Base-by-base conservation (phyloP, 2,329 filamentous ascomycete species). In the Neobulgaria alba region DNA sequence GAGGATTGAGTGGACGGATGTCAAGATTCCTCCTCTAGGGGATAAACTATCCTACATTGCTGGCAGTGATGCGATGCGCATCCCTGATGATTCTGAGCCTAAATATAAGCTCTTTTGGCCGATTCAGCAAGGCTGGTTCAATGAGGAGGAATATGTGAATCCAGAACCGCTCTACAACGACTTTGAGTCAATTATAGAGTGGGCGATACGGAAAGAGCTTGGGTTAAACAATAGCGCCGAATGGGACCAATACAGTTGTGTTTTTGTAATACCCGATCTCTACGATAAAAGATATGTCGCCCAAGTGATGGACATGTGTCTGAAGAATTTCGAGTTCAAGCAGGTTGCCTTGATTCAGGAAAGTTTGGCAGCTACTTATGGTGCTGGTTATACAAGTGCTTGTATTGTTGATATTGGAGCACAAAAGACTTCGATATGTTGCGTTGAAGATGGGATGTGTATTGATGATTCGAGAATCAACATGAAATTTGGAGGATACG, bases 351-450 rank as follows among this genome's bases (percentile, higher is more conserved):
- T 98, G 58, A 88, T 96, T 44, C 92, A 98, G 61, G 92, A 98
- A 65, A 94, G 88, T 57, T 77, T 96, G 57, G 89, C 90, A 0
- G 90, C 89, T 3, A 92, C 88, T 0, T 98, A 95, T 60, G 92
- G 92, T 10, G 92, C 90, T 3, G 92, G 92, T 5, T 95, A 93
- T 57, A 93, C 89, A 1, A 87, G 85, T 47, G 85, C 87, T 15
- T 98, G 92, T 54, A 88, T 98, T 41, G 88, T 98, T 9, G 92
- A 98, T 59, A 83, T 98, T 42, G 92, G 92, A 10, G 90, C 92
- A 1, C 88, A 96, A 60, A 98, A 98, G 71, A 96, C 92, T 1
- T 94, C 92, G 0, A 84, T 98, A 21, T 90, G 89, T 47, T 98
- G 92, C 53, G 89, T 98, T 9, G 92, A 98, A 56, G 92, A 98